Conservation (phyloP, 2,329 filamentous ascomycete genomes). For the Colletotrichum lindemuthianum region DNA sequence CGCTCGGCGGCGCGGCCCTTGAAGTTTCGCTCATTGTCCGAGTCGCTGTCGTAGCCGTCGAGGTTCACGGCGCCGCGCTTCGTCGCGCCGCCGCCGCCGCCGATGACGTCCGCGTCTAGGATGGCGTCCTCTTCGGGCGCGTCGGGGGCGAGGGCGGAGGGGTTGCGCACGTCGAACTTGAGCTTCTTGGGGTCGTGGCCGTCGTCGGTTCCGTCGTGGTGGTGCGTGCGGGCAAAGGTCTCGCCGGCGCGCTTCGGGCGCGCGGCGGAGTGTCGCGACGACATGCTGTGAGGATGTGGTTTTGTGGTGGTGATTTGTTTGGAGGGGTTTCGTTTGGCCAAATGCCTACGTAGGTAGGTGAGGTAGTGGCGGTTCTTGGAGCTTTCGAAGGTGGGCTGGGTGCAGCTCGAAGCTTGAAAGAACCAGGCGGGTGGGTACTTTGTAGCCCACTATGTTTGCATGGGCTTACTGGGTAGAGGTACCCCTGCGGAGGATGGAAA, state of each 20-base stretch:
- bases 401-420: slow-evolving; percentile 24
- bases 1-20: slow-evolving; percentile 75
- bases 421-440: slow-evolving; percentile 13
- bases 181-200: slow-evolving; percentile 75
- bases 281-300: slow-evolving; percentile 51
- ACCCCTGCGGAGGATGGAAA: slow-evolving; percentile 13
- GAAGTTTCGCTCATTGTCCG: slow-evolving; percentile 84
- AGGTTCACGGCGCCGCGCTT: slow-evolving; percentile 96
- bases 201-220: slow-evolving; percentile 62
- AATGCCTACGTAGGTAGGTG: background rate
- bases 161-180: slow-evolving; percentile 94
- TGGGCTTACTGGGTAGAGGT: slow-evolving; percentile 27
- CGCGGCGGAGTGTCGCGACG: slow-evolving; percentile 70
- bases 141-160: slow-evolving; percentile 88
- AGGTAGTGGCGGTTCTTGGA: slow-evolving; percentile 10
- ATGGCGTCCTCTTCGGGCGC: slow-evolving; percentile 78
- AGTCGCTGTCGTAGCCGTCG: slow-evolving; percentile 96
- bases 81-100: slow-evolving; percentile 76
- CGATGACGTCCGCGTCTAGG: slow-evolving; percentile 93
- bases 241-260: slow-evolving; percentile 87
- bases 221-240: slow-evolving; percentile 80
- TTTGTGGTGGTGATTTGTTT: too few species aligned
- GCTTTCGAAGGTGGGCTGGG: slow-evolving; percentile 21
- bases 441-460: slow-evolving; percentile 10
- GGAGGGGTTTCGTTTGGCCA: too few species aligned